Evolutionary conservation across 495 filamentous ascomycete genomes (phyloP), one percentile per base, ranked within the genome.

Genomic region (Aspergillus cristatus): DNA sequence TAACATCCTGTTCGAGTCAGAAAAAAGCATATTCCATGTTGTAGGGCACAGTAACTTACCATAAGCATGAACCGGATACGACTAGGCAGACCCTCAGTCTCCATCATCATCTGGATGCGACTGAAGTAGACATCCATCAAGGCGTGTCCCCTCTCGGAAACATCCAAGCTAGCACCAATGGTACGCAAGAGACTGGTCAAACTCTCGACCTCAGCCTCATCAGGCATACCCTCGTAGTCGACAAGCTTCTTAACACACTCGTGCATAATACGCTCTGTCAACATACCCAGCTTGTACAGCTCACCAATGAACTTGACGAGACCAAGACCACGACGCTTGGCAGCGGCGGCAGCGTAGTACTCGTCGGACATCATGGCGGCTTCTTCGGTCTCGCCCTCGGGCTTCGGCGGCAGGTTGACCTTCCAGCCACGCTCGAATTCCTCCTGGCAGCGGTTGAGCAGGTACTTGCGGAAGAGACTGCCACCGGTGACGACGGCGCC

Each of bases 391-490:
- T 79, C 68, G 41, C 82, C 88, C 47, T 94, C 86, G 18, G 85
- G 79, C 59, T 84, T 82, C 3, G 81, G 71, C 12, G 87, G 86
- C 14, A 95, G 70, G 51, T 93, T 82, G 45, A 87, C 60, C 69
- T 95, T 93, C 91, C 91, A 99, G 39, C 91, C 91, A 47, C 89
- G 86, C 67, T 99, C 91, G 62, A 99, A 99, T 55, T 99, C 91
- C 46, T 94, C 88, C 59, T 99, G 91, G 64, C 91, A 99, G 48
- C 93, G 78, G 73, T 95, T 97, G 54, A 99, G 84, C 14, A 99
- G 75, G 56, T 99, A 99, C 58, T 97, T 99, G 42, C 91, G 78
- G 83, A 99, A 99, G 20, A 99, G 70, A 37, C 79, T 84, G 42
- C 91, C 91, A 49, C 91, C 91, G 43, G 81, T 81, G 41, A 97